Evolutionary conservation across 148 eudicot genomes (phyloP).

Genomic region (Dysphania ambrosioides): DNA sequence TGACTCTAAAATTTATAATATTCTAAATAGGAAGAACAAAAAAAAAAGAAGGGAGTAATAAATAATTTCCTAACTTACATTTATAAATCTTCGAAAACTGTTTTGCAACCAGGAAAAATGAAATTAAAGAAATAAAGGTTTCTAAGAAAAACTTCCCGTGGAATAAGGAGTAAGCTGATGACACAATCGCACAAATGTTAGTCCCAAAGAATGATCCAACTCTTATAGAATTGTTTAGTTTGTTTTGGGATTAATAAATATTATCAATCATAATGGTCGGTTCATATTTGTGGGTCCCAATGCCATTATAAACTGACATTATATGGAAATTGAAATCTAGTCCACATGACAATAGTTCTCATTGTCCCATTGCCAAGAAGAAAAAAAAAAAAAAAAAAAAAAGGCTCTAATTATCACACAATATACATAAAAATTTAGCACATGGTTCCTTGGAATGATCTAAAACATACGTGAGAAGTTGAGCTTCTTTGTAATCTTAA

Average conservation of each 20-base stretch:
- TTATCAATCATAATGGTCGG: constrained; percentile 35
- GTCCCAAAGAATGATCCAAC: constrained; percentile 16
- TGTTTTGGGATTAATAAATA: constrained; percentile 9
- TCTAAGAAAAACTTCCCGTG: neutral
- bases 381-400: too few relatives aligned
- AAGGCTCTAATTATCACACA: neutral
- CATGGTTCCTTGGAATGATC: constrained; percentile 17
- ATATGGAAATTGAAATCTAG: constrained; percentile 15
- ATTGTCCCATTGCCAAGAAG: constrained; percentile 7
- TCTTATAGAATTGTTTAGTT: constrained; percentile 11
- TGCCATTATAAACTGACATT: constrained; percentile 15
- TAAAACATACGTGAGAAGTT: neutral
- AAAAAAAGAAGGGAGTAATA: too few relatives aligned
- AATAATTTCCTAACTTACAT: too few relatives aligned
- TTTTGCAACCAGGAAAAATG: too few relatives aligned
- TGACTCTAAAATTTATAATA: too few relatives aligned
- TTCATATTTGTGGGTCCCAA: constrained; percentile 24
- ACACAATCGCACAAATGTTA: constrained; percentile 23
- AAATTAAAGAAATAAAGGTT: too few relatives aligned
- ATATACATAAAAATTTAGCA: constrained; percentile 10
- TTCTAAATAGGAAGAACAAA: too few relatives aligned
- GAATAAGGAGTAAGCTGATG: constrained; percentile 19
- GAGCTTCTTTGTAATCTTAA: neutral
- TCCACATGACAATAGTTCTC: constrained; percentile 24
- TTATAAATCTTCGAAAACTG: too few relatives aligned